Evolutionary conservation across 768 basidiomycete species (phyloP).

Genomic region (Auriscalpium vulgare): DNA sequence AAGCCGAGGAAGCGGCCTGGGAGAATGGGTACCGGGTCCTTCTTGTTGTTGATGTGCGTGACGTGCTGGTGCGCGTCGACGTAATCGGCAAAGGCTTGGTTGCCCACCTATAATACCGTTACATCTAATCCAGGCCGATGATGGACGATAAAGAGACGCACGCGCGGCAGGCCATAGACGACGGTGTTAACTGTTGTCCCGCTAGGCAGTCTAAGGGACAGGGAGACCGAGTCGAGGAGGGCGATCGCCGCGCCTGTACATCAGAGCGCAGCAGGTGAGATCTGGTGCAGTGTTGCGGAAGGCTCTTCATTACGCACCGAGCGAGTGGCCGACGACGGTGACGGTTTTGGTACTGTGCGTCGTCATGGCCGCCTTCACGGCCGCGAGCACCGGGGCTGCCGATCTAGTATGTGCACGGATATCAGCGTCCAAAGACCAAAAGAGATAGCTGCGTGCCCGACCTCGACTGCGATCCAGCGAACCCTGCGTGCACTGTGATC

Average conservation of each 20-base stretch:
- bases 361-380: conserved; percentile 32
- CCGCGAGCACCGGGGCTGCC: conserved; percentile 30
- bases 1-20: conserved; percentile 34
- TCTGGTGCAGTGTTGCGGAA: neutral
- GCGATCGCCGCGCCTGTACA: conserved; percentile 17
- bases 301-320: conserved; percentile 19
- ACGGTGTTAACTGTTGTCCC: conserved; percentile 8
- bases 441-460: conserved; percentile 17
- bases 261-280: neutral
- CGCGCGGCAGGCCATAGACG: conserved; percentile 20
- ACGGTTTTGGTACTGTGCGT: conserved; percentile 31
- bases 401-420: conserved; percentile 17
- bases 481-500: conserved; percentile 41
- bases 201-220: conserved; percentile 15
- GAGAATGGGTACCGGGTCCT: conserved; percentile 32
- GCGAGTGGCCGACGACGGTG: conserved; percentile 30
- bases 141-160: conserved; percentile 48
- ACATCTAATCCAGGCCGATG: conserved; percentile 38
- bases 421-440: too few species aligned
- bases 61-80: conserved; percentile 21
- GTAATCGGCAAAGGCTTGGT: conserved; percentile 26
- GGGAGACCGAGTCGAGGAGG: conserved; percentile 20
- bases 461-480: conserved; percentile 36
- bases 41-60: conserved; percentile 48
- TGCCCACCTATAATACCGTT: conserved; percentile 39